Evolutionary conservation across 768 basidiomycete genomes (phyloP).

Genomic region (Calocybe gangraenosa): DNA sequence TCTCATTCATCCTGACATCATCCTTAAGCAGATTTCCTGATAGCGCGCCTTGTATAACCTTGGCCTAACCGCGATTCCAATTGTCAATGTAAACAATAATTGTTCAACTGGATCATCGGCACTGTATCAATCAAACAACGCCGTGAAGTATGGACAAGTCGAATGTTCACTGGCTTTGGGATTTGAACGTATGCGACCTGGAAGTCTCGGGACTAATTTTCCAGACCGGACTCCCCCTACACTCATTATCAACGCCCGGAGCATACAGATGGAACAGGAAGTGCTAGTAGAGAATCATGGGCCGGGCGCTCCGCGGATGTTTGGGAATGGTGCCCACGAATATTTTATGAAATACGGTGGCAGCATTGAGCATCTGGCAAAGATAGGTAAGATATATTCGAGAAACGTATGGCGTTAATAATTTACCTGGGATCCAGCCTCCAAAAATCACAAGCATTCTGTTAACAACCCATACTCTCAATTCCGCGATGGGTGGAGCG

Average conservation of each 20-base stretch:
- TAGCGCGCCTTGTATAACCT: conserved; percentile 79
- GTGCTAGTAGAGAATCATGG: conserved; percentile 61
- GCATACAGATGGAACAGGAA: conserved; percentile 43
- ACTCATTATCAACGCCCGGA: conserved; percentile 37
- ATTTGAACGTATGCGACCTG: conserved; percentile 81
- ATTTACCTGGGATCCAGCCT: conserved; percentile 36
- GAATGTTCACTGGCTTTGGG: conserved; percentile 81
- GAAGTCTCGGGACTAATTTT: conserved; percentile 65
- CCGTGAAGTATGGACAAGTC: conserved; percentile 63
- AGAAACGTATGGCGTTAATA: neutral
- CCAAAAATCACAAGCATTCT: conserved; percentile 83
- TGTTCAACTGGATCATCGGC: conserved; percentile 82
- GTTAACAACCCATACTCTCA: conserved; percentile 84
- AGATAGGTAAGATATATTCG: conserved; percentile 53
- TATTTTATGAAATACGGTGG: conserved; percentile 76
- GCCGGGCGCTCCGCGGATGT: conserved; percentile 68
- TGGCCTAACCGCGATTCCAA: conserved; percentile 79
- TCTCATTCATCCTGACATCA: neutral
- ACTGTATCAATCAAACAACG: conserved; percentile 67
- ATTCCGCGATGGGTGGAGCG: conserved; percentile 75
- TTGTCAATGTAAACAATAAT: conserved; percentile 86
- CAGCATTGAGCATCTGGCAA: conserved; percentile 60
- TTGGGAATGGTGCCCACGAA: conserved; percentile 71
- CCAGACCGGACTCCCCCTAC: conserved; percentile 51
- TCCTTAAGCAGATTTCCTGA: neutral